Evolutionary conservation across 2,329 filamentous ascomycete genomes (phyloP).

Genomic region (Pestalotiopsis sp.): DNA sequence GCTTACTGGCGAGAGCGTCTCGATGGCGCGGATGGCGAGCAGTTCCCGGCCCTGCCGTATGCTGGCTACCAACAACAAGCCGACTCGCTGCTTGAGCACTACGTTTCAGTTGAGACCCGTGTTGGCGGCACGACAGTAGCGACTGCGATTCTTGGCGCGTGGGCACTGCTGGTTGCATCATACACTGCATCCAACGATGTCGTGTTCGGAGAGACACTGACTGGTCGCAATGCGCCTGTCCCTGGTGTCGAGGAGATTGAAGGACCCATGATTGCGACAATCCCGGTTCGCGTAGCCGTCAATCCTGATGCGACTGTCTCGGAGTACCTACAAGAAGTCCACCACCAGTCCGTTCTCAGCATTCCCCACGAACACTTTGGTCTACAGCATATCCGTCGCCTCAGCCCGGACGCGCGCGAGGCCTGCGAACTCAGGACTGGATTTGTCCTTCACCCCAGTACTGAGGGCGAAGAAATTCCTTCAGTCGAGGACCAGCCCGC

Average conservation of each 20-base stretch:
- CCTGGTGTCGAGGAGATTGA: slow-evolving; percentile 53
- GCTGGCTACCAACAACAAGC: slow-evolving; percentile 49
- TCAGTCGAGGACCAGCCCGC: slow-evolving; percentile 39
- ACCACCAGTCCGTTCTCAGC: slow-evolving; percentile 54
- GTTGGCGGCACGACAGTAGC: slow-evolving; percentile 49
- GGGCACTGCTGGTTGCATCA: slow-evolving; percentile 54
- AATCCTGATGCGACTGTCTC: slow-evolving; percentile 40
- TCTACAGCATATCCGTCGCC: slow-evolving; percentile 57
- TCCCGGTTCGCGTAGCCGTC: slow-evolving; percentile 54
- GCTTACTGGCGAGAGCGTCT: slow-evolving; percentile 48
- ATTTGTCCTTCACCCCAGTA: slow-evolving; percentile 52
- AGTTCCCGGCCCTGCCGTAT: slow-evolving; percentile 49
- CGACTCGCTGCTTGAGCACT: slow-evolving; percentile 54
- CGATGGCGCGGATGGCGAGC: slow-evolving; percentile 41
- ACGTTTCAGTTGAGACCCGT: slow-evolving; percentile 38
- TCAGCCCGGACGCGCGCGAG: slow-evolving; percentile 54
- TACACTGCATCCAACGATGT: slow-evolving; percentile 55
- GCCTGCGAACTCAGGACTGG: slow-evolving; percentile 58
- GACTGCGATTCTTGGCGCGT: slow-evolving; percentile 58
- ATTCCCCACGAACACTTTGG: slow-evolving; percentile 67
- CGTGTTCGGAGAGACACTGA: slow-evolving; percentile 60
- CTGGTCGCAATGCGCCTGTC: slow-evolving; percentile 53
- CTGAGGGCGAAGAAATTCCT: slow-evolving; percentile 27
- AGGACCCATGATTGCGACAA: slow-evolving; percentile 61
- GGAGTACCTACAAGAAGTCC: slow-evolving; percentile 56